Evolutionary conservation across 345 rosid species (phyloP), one percentile per base, ranked within the genome.

Genomic region (Diplotaxis tenuifolia): DNA sequence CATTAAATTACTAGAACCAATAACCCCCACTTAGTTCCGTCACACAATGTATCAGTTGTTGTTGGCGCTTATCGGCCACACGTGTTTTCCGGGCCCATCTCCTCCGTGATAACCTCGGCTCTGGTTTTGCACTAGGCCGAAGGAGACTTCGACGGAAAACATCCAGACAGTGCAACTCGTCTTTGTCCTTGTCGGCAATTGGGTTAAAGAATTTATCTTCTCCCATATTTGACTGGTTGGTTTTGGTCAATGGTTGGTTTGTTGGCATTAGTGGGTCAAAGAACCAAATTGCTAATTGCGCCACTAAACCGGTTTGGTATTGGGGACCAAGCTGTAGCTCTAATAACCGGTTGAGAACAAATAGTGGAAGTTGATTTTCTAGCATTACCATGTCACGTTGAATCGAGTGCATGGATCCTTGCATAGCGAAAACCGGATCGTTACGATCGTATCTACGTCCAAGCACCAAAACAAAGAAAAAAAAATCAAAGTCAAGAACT

Each of bases 361-460:
- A 93, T 6, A 91, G 79, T 3, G 98, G 97, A 77, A 89, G 79
- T 80, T 89, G 97, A 28, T 91, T 93, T 82, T 91, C 97, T 8
- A 93, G 74, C 96, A 93, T 91, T 31, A 89, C 84, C 97, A 91
- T 93, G 76, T 93, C 98, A 49, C 93, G 74, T 65, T 87, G 96
- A 63, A 91, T 91, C 1, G 93, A 81, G 80, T 89, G 97, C 96
- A 89, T 93, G 2, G 84, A 85, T 6, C 93, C 96, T 11, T 96
- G 83, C 88, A 88, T 88, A 0, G 93, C 85, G 5, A 91, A 94
- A 38, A 89, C 74, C 4, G 97, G 98, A 69, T 89, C 97, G 25
- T 86, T 89, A 63, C 89, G 80, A 7, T 83, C 72, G 60, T 94
- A 94, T 38, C 80, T 77, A 65, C 23, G 74, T 0, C 42, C 19